Base-by-base conservation (phyloP, 108 stramenopile genomes). In the Nannochloropsis oceanica region DNA sequence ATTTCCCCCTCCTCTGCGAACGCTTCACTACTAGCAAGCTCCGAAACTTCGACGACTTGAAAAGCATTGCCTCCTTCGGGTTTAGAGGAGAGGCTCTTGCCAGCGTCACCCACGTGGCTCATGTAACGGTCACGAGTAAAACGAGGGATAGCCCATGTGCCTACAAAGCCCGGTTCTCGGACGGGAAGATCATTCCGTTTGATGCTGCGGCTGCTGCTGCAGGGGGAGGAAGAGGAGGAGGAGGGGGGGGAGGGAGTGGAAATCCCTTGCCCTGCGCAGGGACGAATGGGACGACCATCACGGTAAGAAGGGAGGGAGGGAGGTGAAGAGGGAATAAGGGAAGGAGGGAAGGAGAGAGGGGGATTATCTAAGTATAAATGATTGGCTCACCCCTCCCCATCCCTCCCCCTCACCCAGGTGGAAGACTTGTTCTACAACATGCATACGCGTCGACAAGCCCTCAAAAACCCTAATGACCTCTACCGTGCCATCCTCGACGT, bases 381-480 rank as follows among this genome's bases (percentile, higher is more conserved):
- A 82, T 26, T 0, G 27, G 27, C 43, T 42, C 34, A 0, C 14
- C 82, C n/a, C 12, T 26, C n/a, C 42, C 14, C 13, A 13, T 42
- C n/a, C 82, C 18, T 79, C 27, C 25, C 79, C 14, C 26, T 34
- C n/a, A 43, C 14, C 11, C 82, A 80, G 80, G 84, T 85, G 22
- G 93, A 96, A 73, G 97, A 99, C 86, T 90, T 99, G 44, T 99
- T 98, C 91, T 94, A 96, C 92, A 98, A 98, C 87, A 89, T 99
- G 42, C 96, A 94, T 24, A 94, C 95, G 79, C 91, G 99, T 26
- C 85, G 90, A 27, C 84, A 92, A 34, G 93, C 95, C 43, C 91
- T 96, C 85, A 93, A 90, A 80, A 92, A 91, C 81, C 86, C 89
- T 44, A 80, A 85, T n/a, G 97, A 99, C 42, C 97, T 98, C 86